phyloP scores from a whole-genome alignment of 75 land plant genomes.

The Picea sitchensis region DNA sequence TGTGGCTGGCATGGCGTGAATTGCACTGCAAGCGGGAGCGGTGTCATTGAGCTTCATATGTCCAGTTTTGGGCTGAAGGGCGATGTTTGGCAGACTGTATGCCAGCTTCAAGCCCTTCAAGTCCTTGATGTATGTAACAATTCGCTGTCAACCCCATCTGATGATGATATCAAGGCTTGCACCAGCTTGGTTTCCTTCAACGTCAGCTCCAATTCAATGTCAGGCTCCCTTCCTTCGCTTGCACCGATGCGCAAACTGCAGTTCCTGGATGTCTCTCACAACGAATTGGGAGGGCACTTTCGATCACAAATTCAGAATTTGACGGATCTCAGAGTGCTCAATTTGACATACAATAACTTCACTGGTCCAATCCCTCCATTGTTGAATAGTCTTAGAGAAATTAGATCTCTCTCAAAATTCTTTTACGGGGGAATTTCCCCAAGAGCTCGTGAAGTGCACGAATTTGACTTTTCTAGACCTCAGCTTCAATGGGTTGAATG shows the following conservation, averaged over 20 bases:
- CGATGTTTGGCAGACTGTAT: not conserved
- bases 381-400: no score
- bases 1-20: not conserved
- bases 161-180: not conserved
- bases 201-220: conserved; percentile 14
- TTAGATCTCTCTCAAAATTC: not conserved
- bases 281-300: not conserved
- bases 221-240: no score
- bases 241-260: no score
- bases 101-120: not conserved
- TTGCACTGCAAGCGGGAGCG: not conserved
- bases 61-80: not conserved
- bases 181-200: conserved; percentile 19
- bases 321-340: no score
- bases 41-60: not conserved
- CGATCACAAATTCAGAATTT: conserved; percentile 7
- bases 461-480: no score
- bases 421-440: not conserved
- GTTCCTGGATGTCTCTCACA: no score
- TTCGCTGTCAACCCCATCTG: not conserved
- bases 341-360: no score
- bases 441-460: not conserved
- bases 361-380: no score
- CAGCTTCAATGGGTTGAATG: no score
- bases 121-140: not conserved